Conservation (phyloP, 768 basidiomycete species). For the Phylloporus sp. region DNA sequence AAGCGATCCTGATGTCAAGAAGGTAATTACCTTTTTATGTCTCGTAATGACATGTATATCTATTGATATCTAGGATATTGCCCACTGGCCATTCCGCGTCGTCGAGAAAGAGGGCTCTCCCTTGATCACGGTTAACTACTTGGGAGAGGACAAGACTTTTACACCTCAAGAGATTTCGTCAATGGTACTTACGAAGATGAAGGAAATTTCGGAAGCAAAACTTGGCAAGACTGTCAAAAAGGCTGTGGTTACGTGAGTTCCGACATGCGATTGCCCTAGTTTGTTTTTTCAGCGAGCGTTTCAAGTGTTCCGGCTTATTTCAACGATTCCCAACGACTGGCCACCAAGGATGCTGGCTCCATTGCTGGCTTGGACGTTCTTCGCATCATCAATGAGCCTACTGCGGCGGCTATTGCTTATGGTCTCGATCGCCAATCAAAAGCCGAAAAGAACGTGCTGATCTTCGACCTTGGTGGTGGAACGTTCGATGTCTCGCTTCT, state of each 20-base stretch:
- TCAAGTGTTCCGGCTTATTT: slow-evolving; percentile 94
- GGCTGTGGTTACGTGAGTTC: slow-evolving; percentile 91
- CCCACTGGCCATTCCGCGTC: slow-evolving; percentile 97
- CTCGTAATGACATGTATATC: neutral
- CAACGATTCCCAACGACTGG: slow-evolving; percentile 99
- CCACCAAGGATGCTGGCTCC: slow-evolving; percentile 98
- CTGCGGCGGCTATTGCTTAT: slow-evolving; percentile 98
- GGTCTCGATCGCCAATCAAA: slow-evolving; percentile 95
- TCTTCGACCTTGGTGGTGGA: slow-evolving; percentile 99
- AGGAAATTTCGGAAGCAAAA: slow-evolving; percentile 99
- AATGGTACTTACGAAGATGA: slow-evolving; percentile 99
- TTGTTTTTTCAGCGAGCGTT: slow-evolving; percentile 1
- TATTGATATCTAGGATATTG: slow-evolving; percentile 65
- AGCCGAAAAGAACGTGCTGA: slow-evolving; percentile 95
- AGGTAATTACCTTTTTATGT: slow-evolving; percentile 37
- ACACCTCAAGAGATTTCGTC: slow-evolving; percentile 99
- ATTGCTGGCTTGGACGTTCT: slow-evolving; percentile 98
- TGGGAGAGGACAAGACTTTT: slow-evolving; percentile 92
- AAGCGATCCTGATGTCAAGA: slow-evolving; percentile 91
- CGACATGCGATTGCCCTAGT: slow-evolving; percentile 1
- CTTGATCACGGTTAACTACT: slow-evolving; percentile 93
- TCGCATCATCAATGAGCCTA: slow-evolving; percentile 99
- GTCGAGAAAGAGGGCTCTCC: slow-evolving; percentile 97
- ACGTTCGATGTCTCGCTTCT: slow-evolving; percentile 99
- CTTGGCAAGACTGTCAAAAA: slow-evolving; percentile 98